These are phyloP conservation scores for Geosmithia flava DNA, from an alignment of 2,329 filamentous ascomycete genomes.

Conservation along the genomic window DNA sequence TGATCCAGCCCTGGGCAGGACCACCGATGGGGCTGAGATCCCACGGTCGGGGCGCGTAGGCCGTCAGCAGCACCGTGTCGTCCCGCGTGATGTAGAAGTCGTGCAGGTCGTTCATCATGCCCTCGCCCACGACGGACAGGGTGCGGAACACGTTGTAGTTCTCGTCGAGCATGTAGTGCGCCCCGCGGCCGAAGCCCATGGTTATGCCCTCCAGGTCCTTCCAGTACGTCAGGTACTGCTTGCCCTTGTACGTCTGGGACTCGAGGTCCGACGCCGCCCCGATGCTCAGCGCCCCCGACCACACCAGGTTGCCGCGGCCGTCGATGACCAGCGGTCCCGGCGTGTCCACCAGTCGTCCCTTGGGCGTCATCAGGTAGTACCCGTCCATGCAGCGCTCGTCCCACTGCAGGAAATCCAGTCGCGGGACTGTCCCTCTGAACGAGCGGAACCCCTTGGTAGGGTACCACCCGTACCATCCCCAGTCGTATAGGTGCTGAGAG, in stretches of 20 bases:
- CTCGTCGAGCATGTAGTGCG: slow-evolving; percentile 12
- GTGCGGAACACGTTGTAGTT: slow-evolving; percentile 14
- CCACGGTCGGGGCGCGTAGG: slow-evolving; percentile 16
- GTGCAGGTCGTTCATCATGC: slow-evolving; percentile 17
- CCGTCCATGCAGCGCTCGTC: slow-evolving; percentile 21
- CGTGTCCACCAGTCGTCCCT: slow-evolving; percentile 17
- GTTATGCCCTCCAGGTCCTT: slow-evolving; percentile 7
- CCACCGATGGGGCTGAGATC: slow-evolving; percentile 1
- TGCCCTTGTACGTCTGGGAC: slow-evolving; percentile 17
- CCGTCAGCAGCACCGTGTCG: slow-evolving; percentile 24
- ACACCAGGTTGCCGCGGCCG: slow-evolving; percentile 27
- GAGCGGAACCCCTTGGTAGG: slow-evolving; percentile 8
- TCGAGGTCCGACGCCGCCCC: slow-evolving; percentile 10
- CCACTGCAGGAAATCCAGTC: slow-evolving; percentile 15
- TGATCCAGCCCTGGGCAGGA: slow-evolving; percentile 11
- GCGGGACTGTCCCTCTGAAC: slow-evolving; percentile 12
- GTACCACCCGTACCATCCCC: slow-evolving; percentile 2
- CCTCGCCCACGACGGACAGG: slow-evolving; percentile 9
- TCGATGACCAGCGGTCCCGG: slow-evolving; percentile 30
- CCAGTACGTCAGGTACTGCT: slow-evolving; percentile 22
- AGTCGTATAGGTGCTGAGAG: slow-evolving; percentile 3
- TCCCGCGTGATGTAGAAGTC: slow-evolving; percentile 26
- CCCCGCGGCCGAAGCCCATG: background rate
- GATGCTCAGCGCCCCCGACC: slow-evolving; percentile 14
- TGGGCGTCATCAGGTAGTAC: slow-evolving; percentile 24